phyloP scores from a whole-genome alignment of 1,284 basidiomycete genomes.

The Microbotryum scabiosae region DNA sequence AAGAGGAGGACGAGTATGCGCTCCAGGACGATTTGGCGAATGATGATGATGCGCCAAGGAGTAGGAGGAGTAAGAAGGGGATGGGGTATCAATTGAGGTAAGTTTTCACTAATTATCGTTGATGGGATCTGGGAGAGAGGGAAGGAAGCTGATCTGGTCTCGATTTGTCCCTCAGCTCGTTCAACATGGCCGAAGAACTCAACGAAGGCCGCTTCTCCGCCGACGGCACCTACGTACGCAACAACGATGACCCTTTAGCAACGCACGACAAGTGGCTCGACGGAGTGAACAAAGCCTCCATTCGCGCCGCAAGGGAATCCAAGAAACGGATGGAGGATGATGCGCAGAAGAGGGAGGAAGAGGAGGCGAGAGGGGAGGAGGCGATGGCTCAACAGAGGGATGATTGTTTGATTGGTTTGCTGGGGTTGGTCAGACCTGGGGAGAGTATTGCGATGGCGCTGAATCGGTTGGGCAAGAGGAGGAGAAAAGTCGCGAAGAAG shows the following conservation, averaged over 20 bases:
- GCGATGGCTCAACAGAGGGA: constrained; percentile 34
- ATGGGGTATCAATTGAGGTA: constrained; percentile 79
- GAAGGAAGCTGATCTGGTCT: neutral
- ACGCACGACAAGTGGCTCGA: constrained; percentile 95
- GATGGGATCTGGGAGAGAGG: neutral
- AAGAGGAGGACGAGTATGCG: constrained; percentile 62
- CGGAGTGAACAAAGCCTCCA: constrained; percentile 72
- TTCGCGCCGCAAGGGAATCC: constrained; percentile 62
- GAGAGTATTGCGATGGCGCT: constrained; percentile 86
- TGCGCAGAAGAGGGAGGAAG: constrained; percentile 59
- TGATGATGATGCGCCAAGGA: constrained; percentile 35
- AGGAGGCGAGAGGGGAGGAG: constrained; percentile 47
- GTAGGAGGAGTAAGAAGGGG: constrained; percentile 56
- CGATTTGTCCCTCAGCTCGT: constrained; percentile 41
- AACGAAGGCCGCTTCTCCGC: constrained; percentile 91
- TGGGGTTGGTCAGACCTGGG: constrained; percentile 69
- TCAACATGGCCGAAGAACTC: constrained; percentile 99
- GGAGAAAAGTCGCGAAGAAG: constrained; percentile 56
- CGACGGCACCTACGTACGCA: constrained; percentile 56
- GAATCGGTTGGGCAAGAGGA: constrained; percentile 67
- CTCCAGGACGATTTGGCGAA: constrained; percentile 47
- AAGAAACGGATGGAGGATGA: constrained; percentile 54
- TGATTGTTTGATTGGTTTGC: constrained; percentile 55
- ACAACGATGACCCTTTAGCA: constrained; percentile 74
- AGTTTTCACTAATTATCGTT: constrained; percentile 5